phyloP scores from a whole-genome alignment of 192 early-diverging fungal species.

The Umbelopsis sp. region DNA sequence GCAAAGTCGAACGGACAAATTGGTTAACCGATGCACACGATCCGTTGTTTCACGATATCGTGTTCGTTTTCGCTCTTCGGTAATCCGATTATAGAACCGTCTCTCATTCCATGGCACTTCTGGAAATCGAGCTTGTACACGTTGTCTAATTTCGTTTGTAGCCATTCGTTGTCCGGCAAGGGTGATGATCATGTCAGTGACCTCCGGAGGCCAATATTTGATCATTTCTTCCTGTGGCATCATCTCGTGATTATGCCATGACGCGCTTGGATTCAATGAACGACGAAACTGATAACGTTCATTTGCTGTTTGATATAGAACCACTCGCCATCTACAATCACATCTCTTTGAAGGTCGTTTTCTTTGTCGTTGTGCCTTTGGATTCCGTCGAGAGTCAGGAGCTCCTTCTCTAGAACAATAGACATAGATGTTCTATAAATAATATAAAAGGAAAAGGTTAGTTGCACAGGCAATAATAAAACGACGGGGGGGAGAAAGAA shows the following conservation, averaged over 20 bases:
- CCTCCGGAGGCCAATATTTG: conserved; percentile 44
- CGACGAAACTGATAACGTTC: conserved; percentile 46
- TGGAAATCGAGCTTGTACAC: conserved; percentile 48
- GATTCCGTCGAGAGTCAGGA: conserved; percentile 48
- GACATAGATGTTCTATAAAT: conserved; percentile 46
- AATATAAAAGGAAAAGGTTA: too few species aligned
- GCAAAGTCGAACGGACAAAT: conserved; percentile 41
- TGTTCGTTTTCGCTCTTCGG: conserved; percentile 50
- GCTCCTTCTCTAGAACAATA: conserved; percentile 55
- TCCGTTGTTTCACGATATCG: conserved; percentile 41
- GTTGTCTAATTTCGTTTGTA: conserved; percentile 39
- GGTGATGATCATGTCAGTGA: conserved; percentile 46
- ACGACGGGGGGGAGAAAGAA: neutral
- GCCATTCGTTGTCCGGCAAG: conserved; percentile 43
- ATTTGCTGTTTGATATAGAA: conserved; percentile 47
- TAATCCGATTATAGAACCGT: conserved; percentile 54
- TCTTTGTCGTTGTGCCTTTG: conserved; percentile 44
- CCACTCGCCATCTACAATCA: conserved; percentile 56
- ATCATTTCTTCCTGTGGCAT: conserved; percentile 48
- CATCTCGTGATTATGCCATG: conserved; percentile 50
- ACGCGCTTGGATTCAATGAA: conserved; percentile 49
- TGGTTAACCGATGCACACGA: conserved; percentile 42
- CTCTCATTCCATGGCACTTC: conserved; percentile 55
- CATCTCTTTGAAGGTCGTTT: conserved; percentile 50
- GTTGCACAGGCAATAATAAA: neutral